Base-by-base conservation (phyloP, 768 basidiomycete genomes). In the Termitomyces sp. region DNA sequence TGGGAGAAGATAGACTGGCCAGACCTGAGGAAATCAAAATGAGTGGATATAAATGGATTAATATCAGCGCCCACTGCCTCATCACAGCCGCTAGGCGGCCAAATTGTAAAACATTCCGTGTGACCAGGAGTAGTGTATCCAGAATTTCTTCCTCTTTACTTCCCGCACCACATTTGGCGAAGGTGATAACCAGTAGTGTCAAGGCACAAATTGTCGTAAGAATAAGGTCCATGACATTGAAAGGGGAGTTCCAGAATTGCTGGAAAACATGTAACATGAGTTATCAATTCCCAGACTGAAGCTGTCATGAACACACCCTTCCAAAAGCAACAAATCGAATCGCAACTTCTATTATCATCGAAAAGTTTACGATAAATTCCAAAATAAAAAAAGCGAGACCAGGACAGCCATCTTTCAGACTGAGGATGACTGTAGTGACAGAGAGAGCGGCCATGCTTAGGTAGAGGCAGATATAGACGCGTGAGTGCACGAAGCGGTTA, bases 181-280 rank as follows among this genome's bases (percentile, higher is more conserved):
- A 92, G 54, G 90, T 84, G 48, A 98, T 84, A 20, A 98, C 84
- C 33, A 95, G 77, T 48, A 99, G 75, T 6, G 97, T 99, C 58
- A 98, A 69, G 4, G 84, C 87, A 68, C 96, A 98, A 74, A 99
- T 92, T 30, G 82, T 63, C 2, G 97, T 98, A 45, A 99, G 79
- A 51, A 90, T 81, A 16, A 97, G 80, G 69, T 98, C 95, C 65
- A 95, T 78, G 33, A 92, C 75, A 69, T 98, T 98, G 75, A 92
- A 94, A 12, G 87, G 86, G n/a, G 92, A 91, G 69, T 84, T 90
- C 92, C 92, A 95, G 77, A 97, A 97, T 92, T 94, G 90, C 94
- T 95, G 68, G 42, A 54, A 57, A 42, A n/a, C 22, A 22, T 28
- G 47, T 36, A 38, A 33, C 20, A 49, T 63, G 44, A 57, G 57